Percentiles rank a stretch among this genome's conserved stretches.
Evolutionary conservation across 257 asterid genomes (phyloP).

Genomic region (Solanum pinnatisectum): DNA sequence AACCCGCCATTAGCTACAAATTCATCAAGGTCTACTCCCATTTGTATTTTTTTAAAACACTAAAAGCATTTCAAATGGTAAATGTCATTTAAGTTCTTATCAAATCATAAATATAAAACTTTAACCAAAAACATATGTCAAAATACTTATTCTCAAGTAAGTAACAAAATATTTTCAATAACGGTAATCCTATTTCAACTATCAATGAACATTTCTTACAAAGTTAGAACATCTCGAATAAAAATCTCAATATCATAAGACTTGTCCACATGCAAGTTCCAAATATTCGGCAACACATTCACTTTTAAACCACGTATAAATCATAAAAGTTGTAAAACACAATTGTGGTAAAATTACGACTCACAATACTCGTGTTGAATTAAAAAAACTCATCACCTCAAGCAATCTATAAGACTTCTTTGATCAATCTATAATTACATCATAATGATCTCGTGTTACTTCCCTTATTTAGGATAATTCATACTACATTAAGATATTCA

Average conservation of each 20-base stretch:
- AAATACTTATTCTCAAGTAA: background rate
- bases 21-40: background rate
- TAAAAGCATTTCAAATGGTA: background rate
- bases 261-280: background rate
- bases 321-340: background rate
- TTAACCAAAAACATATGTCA: background rate
- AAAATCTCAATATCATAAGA: background rate
- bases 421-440: background rate
- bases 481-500: no score
- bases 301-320: background rate
- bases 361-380: background rate
- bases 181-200: background rate
- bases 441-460: background rate
- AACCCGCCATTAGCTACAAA: background rate
- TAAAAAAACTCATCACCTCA: background rate
- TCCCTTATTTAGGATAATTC: no score
- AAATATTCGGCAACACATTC: background rate
- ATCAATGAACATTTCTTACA: background rate
- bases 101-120: background rate
- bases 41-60: background rate
- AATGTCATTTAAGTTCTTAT: background rate
- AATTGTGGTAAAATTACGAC: background rate
- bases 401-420: background rate
- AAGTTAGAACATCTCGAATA: no score
- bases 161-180: background rate